Conservation (phyloP, 176 grass and related monocot genomes). For the Hsuehochloa calcarea region DNA sequence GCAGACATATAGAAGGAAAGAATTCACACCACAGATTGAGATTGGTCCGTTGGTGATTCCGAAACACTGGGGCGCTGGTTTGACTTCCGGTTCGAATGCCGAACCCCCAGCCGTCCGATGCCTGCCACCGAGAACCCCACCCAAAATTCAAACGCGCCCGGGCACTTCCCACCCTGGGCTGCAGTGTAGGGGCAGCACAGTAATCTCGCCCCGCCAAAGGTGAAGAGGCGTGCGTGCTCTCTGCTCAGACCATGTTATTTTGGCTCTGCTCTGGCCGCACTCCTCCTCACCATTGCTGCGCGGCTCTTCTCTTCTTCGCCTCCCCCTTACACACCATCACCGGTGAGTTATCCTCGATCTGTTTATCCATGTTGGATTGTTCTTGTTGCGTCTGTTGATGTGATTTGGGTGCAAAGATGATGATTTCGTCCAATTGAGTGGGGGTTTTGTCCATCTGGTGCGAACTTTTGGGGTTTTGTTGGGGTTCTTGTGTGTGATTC, state of each 20-base stretch:
- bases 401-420: neutral
- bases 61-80: neutral
- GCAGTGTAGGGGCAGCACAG: neutral
- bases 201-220: neutral
- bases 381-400: neutral
- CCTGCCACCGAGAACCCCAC: neutral
- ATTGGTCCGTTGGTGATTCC: neutral
- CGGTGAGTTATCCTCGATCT: neutral
- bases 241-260: neutral
- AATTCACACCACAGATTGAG: neutral
- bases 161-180: neutral
- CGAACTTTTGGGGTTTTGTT: neutral
- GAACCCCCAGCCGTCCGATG: constrained; percentile 16
- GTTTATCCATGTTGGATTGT: neutral
- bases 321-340: neutral
- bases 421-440: neutral
- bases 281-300: neutral
- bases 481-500: neutral
- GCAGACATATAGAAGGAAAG: neutral
- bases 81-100: neutral
- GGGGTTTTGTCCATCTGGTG: neutral
- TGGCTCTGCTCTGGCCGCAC: neutral
- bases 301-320: neutral
- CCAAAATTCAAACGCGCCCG: constrained; percentile 51
- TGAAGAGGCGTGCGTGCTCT: neutral